phyloP scores from a whole-genome alignment of 1,139 yeast genomes.

The Kodamaea fungicola region DNA sequence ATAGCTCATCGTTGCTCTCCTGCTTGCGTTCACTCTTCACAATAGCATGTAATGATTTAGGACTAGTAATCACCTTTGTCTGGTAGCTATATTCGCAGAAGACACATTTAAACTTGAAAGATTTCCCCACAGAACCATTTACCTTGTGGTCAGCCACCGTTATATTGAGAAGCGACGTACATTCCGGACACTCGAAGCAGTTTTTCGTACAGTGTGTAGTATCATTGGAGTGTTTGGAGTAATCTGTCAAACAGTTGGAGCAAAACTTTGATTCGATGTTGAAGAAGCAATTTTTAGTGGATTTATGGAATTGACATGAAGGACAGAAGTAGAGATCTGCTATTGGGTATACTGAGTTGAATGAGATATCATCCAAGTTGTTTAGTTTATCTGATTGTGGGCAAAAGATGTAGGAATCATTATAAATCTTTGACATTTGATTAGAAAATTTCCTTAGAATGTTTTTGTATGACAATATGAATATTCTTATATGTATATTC shows the following conservation, averaged over 20 bases:
- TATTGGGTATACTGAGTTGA: constrained; percentile 11
- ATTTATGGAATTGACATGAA: constrained; percentile 30
- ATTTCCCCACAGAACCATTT: constrained; percentile 26
- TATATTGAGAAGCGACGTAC: constrained; percentile 26
- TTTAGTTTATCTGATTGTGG: constrained; percentile 11
- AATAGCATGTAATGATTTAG: constrained; percentile 32
- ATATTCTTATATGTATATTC: no score
- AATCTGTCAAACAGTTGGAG: constrained; percentile 35
- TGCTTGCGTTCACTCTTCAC: constrained; percentile 18
- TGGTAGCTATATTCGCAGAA: constrained; percentile 27
- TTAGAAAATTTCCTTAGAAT: background rate
- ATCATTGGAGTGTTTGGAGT: constrained; percentile 19
- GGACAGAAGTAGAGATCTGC: constrained; percentile 37
- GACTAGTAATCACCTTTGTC: constrained; percentile 31
- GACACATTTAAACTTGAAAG: constrained; percentile 31
- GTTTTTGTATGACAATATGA: background rate
- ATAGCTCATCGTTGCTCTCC: constrained; percentile 2
- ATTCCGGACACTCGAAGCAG: constrained; percentile 41
- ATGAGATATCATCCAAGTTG: constrained; percentile 8
- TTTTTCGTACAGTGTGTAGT: constrained; percentile 29
- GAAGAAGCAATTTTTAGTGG: constrained; percentile 24
- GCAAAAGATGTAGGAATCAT: constrained; percentile 20
- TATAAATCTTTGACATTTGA: constrained; percentile 20
- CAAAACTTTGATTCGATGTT: constrained; percentile 31
- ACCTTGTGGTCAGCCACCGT: constrained; percentile 19